These are phyloP conservation scores for Talaromyces pinophilus DNA, from an alignment of 2,329 filamentous ascomycete species.

Conservation along the genomic window DNA sequence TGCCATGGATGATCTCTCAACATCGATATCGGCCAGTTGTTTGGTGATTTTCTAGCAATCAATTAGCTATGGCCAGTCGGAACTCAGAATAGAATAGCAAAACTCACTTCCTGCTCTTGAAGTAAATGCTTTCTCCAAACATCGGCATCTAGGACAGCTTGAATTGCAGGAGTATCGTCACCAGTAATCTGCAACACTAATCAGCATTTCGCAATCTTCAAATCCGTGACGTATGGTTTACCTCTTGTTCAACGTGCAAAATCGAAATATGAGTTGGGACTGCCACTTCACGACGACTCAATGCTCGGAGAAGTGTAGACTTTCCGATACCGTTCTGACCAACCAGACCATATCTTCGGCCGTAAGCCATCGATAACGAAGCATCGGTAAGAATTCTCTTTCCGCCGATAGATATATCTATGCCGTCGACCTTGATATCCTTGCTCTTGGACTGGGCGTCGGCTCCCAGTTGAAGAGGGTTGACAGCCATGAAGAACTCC, in stretches of 20 bases:
- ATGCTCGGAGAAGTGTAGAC: conserved; percentile 87
- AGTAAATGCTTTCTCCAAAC: conserved; percentile 97
- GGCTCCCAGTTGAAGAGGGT: conserved; percentile 83
- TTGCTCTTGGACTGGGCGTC: conserved; percentile 82
- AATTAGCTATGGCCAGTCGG: not conserved
- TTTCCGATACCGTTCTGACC: conserved; percentile 99
- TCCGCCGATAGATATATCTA: conserved; percentile 90
- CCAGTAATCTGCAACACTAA: conserved; percentile 68
- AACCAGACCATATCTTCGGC: conserved; percentile 92
- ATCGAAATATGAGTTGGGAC: conserved; percentile 98
- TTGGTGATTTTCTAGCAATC: conserved; percentile 67
- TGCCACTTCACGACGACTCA: conserved; percentile 88
- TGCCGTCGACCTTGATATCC: conserved; percentile 96
- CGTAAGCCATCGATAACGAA: conserved; percentile 84
- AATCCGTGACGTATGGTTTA: conserved; percentile 44
- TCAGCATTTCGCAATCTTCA: conserved; percentile 25
- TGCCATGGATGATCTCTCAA: conserved; percentile 74
- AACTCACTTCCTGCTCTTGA: conserved; percentile 75
- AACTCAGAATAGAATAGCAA: not conserved
- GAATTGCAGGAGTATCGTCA: conserved; percentile 90
- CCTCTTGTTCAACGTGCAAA: conserved; percentile 97
- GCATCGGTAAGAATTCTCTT: conserved; percentile 88
- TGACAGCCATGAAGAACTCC: conserved; percentile 99
- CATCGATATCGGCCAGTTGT: conserved; percentile 74
- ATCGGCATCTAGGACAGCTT: conserved; percentile 94